Evolutionary conservation across 768 basidiomycete species (phyloP).

Genomic region (Amanita thiersii): DNA sequence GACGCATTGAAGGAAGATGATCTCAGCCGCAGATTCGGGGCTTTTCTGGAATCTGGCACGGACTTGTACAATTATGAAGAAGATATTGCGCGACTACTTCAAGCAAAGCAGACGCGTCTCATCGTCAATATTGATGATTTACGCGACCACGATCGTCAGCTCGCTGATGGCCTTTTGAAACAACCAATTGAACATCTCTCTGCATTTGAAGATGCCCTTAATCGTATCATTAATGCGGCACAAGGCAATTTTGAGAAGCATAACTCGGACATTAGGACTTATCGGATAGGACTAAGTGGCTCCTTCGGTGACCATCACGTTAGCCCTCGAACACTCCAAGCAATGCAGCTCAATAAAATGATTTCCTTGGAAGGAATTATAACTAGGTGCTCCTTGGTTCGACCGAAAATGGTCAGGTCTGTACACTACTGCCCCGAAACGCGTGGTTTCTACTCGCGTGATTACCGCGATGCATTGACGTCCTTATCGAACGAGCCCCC

Average conservation of each 20-base stretch:
- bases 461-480: conserved; percentile 90
- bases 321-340: conserved; percentile 85
- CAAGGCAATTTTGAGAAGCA: conserved; percentile 45
- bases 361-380: conserved; percentile 97
- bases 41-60: conserved; percentile 69
- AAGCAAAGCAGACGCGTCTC: conserved; percentile 76
- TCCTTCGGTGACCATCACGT: conserved; percentile 98
- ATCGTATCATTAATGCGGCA: conserved; percentile 5
- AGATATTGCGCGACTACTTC: conserved; percentile 76
- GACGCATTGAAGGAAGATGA: conserved; percentile 25
- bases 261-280: conserved; percentile 71
- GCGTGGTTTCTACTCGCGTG: conserved; percentile 71
- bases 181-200: conserved; percentile 82
- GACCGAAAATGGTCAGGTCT: conserved; percentile 97
- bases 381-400: conserved; percentile 93
- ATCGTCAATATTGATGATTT: conserved; percentile 95
- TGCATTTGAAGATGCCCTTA: conserved; percentile 74
- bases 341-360: conserved; percentile 90
- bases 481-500: conserved; percentile 82
- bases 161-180: conserved; percentile 82
- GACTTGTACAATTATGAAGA: conserved; percentile 76
- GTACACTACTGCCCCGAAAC: conserved; percentile 94
- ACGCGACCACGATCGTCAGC: conserved; percentile 85
- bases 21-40: conserved; percentile 71
- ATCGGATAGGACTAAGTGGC: conserved; percentile 86